phyloP scores from a whole-genome alignment of 225 moss, liverwort and hornwort species.

The Straminergon stramineum region DNA sequence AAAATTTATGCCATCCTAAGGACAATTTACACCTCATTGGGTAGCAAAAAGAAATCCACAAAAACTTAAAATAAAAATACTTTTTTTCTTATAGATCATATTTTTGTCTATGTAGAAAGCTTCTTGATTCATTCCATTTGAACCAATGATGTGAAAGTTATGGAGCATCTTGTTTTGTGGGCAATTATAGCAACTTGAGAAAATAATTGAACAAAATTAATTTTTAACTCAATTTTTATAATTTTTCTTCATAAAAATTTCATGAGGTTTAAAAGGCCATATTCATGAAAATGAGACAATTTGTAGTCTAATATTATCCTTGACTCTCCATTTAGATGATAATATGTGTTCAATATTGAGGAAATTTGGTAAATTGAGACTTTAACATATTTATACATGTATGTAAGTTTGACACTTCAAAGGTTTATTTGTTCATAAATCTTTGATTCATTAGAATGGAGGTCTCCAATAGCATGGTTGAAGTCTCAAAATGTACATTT shows the following conservation, averaged over 20 bases:
- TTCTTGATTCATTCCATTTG: background rate
- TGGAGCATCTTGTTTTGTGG: rapidly evolving
- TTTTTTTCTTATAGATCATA: background rate
- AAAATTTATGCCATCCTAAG: background rate
- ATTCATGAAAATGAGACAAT: no score
- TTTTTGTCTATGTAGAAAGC: background rate
- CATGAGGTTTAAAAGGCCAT: no score
- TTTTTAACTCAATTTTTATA: background rate
- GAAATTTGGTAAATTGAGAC: no score
- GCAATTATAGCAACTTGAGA: background rate
- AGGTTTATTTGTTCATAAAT: no score
- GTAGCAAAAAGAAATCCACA: background rate
- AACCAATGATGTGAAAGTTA: background rate
- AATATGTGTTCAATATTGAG: no score
- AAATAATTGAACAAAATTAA: background rate
- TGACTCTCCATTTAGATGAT: no score
- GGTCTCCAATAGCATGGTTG: no score
- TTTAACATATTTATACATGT: no score
- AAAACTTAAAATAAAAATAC: background rate
- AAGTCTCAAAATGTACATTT: no score
- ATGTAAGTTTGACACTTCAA: no score
- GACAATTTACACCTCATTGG: background rate
- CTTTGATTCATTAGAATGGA: no score
- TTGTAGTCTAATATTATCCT: no score
- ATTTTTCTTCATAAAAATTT: background rate